phyloP scores from a whole-genome alignment of 2,329 filamentous ascomycete genomes.

The Chaetomium sp. region DNA sequence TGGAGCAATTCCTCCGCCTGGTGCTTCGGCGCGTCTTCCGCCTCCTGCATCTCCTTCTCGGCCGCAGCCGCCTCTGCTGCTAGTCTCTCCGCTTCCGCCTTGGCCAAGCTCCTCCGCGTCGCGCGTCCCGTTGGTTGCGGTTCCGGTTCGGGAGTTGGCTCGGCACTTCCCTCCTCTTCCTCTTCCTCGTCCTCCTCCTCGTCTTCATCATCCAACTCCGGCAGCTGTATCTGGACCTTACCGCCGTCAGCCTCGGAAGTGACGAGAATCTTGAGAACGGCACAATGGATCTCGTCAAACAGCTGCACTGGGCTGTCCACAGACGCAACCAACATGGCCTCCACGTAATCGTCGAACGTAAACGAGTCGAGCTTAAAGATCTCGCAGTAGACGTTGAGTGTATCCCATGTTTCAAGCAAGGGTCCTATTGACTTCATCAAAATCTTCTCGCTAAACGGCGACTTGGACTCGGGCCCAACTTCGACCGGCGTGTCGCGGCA shows the following conservation, averaged over 20 bases:
- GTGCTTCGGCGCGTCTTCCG: conserved; percentile 48
- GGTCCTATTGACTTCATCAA: conserved; percentile 79
- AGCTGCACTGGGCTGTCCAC: conserved; percentile 73
- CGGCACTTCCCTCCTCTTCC: conserved; percentile 41
- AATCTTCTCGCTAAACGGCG: conserved; percentile 53
- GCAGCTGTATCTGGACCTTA: conserved; percentile 70
- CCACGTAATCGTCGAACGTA: conserved; percentile 92
- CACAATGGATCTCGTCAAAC: conserved; percentile 85
- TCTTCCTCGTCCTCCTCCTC: conserved; percentile 56
- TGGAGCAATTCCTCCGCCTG: conserved; percentile 70
- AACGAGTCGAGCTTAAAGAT: conserved; percentile 93
- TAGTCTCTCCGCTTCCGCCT: conserved; percentile 66
- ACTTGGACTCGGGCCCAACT: conserved; percentile 26
- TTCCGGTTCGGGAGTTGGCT: conserved; percentile 61
- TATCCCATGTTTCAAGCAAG: conserved; percentile 90
- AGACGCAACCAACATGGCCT: conserved; percentile 74
- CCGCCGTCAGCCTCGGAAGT: conserved; percentile 68
- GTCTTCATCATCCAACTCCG: conserved; percentile 65
- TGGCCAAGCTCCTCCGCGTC: conserved; percentile 79
- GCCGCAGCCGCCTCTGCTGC: conserved; percentile 53
- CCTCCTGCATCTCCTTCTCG: conserved; percentile 42
- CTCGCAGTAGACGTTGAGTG: conserved; percentile 95
- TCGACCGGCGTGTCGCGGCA: conserved; percentile 56
- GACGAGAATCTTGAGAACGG: conserved; percentile 81
- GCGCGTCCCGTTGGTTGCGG: conserved; percentile 61